Base-by-base conservation (phyloP, 805 yeast genomes). In the Candida quercuum region DNA sequence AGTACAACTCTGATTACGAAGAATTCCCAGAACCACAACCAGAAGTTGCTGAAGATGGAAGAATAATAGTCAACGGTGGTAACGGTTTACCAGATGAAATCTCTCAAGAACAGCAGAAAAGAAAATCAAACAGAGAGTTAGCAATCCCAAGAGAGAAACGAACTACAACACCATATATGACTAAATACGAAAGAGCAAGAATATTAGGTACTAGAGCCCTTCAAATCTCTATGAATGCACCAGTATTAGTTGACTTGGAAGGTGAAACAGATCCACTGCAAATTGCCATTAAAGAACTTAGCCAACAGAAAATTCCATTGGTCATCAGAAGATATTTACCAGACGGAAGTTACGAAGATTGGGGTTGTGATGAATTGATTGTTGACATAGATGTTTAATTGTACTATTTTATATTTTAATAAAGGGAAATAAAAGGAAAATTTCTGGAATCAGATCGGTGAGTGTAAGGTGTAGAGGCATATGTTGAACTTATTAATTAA, bases 191-290 rank as follows among this genome's bases (percentile, higher is more conserved):
- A 70, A 77, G 97, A 52, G 99, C 99, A 7, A 78, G 99, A 67
- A 87, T 93, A 43, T 74, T 93, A 54, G 99, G 99, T 20, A 93
- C 99, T 10, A 76, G 99, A 54, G 99, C 99, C 2, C 69, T 93
- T 47, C 99, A 93, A 64, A 91, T 93, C 53, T 87, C 97, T 20
- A 85, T 93, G 86, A 93, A 93, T 59, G 99, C 99, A 1, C 99
- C 99, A 2, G 98, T 93, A 3, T 74, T 93, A 57, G 99, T 93
- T 29, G 99, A 94, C 57, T 77, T 93, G 41, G 99, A 93, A 66
- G 99, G 99, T 57, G 99, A 94, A 63, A 94, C 99, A 3, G 99
- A 93, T 61, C 99, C 99, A 12, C 70, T 93, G 57, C 96, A 89
- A 63, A 93, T 93, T 45, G 97, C 99, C 43, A 83, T 87, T 86